phyloP scores from a whole-genome alignment of 148 eudicot species.

The Linanthus parryae region DNA sequence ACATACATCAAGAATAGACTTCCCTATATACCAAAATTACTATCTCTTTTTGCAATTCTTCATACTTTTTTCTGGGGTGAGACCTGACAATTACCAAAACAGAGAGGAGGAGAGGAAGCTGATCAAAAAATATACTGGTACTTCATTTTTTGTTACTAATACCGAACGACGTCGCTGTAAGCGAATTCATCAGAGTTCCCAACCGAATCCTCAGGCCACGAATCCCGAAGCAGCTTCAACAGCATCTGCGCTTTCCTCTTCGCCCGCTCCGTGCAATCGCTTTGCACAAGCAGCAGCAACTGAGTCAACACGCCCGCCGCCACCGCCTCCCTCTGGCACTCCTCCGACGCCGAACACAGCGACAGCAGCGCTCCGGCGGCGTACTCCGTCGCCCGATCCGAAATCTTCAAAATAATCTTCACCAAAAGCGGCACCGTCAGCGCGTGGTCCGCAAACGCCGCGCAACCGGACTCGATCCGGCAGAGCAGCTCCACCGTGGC shows the following conservation, averaged over 20 bases:
- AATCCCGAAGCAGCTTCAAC: conserved; percentile 61
- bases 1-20: too few relatives aligned
- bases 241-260: conserved; percentile 71
- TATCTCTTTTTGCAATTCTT: too few relatives aligned
- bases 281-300: conserved; percentile 67
- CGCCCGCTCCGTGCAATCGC: conserved; percentile 76
- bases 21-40: too few relatives aligned
- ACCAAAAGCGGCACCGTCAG: conserved; percentile 61
- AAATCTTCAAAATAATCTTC: conserved; percentile 46
- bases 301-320: conserved; percentile 72
- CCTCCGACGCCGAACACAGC: conserved; percentile 58
- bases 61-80: too few relatives aligned
- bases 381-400: conserved; percentile 83
- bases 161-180: conserved; percentile 68
- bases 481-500: conserved; percentile 76
- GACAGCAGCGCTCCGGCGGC: conserved; percentile 70
- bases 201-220: conserved; percentile 61
- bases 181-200: conserved; percentile 50
- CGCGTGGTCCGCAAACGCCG: conserved; percentile 61
- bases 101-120: too few relatives aligned
- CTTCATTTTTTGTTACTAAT: too few relatives aligned
- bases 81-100: too few relatives aligned
- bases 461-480: conserved; percentile 56
- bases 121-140: too few relatives aligned
- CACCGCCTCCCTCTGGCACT: conserved; percentile 58